Base-by-base conservation (phyloP, 371 early-diverging fungal genomes). In the Parasitella parasitica region DNA sequence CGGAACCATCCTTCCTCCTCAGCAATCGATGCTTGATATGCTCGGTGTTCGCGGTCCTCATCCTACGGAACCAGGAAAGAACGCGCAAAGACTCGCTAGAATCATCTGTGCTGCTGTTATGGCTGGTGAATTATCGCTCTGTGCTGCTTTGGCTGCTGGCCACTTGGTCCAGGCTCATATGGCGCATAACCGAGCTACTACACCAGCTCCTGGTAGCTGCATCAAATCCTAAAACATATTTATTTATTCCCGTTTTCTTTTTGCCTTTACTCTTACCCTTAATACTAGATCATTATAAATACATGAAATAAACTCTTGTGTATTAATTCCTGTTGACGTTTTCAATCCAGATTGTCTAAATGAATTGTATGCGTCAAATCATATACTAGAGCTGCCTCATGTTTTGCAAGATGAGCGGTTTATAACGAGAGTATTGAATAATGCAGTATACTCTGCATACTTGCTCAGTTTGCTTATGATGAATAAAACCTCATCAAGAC, bases 81-180 rank as follows among this genome's bases (percentile, higher is more conserved):
- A 94, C 67, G 93, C 96, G 3, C 92, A 91, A 76, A 83, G 87
- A 34, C 77, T 97, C 56, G 97, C 97, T 3, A 80, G 94, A 20
- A 85, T 95, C 52, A 91, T 97, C 43, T 93, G 91, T 64, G 94
- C 95, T 15, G 82, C 93, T 27, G 97, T 97, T 22, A 91, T 97
- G 93, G 97, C 97, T 3, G 97, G 97, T 38, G 98, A 97, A 74
- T 80, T 97, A 41, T 91, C 91, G 11, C 77, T 94, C 56, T 90
- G 91, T 68, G 84, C 93, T 11, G 97, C 97, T 11, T 78, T 96
- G 53, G 90, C 91, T 26, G 87, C 92, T 15, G 94, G 93, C 32
- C 91, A 93, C 67, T 70, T 94, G 57, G 94, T 94, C 60, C 80
- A 88, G 68, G 80, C 87, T 6, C 94, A 94, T 60, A 93, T 94